These are phyloP conservation scores for Hirschfeldia incana DNA, from an alignment of 345 rosid species.

Conservation along the genomic window DNA sequence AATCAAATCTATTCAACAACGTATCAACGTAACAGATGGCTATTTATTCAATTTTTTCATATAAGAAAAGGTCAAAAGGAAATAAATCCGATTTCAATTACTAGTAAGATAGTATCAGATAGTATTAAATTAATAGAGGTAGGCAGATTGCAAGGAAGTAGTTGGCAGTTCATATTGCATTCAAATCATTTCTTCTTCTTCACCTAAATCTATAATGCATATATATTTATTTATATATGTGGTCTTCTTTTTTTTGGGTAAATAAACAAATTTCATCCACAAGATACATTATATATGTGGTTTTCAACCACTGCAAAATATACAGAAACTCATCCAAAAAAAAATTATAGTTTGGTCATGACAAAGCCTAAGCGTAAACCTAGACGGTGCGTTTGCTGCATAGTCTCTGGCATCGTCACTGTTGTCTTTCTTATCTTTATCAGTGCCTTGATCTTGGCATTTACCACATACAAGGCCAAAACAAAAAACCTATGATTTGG, in stretches of 20 bases:
- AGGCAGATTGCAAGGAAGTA: too few species aligned
- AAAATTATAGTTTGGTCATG: background rate
- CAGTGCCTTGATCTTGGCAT: conserved; percentile 38
- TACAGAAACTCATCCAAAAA: background rate
- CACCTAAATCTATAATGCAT: too few species aligned
- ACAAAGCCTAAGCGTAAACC: background rate
- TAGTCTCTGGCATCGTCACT: background rate
- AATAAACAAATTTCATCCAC: background rate
- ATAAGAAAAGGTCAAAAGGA: too few species aligned
- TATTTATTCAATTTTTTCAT: too few species aligned
- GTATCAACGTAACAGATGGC: too few species aligned
- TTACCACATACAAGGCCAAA: conserved; percentile 51
- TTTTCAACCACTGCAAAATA: background rate
- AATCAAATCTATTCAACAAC: too few species aligned
- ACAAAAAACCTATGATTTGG: conserved; percentile 25
- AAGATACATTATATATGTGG: background rate
- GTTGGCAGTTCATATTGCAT: too few species aligned
- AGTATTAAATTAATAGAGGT: too few species aligned
- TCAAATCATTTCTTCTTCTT: too few species aligned
- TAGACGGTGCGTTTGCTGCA: background rate
- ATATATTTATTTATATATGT: background rate
- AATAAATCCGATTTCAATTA: too few species aligned
- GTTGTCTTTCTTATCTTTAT: conserved; percentile 39
- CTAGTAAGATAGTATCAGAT: too few species aligned
- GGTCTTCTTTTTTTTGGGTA: background rate